Conservation (phyloP, 179 eudicot species). For the Monotropa hypopitys region DNA sequence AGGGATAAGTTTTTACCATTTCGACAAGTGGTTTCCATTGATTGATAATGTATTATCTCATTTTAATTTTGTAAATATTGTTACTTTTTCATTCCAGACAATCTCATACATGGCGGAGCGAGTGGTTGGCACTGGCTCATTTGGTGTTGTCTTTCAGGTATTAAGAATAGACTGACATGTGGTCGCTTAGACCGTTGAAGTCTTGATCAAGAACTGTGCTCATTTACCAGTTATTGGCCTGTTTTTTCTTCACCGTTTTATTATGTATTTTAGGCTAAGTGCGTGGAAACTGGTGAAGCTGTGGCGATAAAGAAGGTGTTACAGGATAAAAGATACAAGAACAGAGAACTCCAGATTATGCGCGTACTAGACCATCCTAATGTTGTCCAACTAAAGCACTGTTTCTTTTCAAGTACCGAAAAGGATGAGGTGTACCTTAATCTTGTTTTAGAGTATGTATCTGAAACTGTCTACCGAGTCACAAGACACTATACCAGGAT, state of each 20-base stretch:
- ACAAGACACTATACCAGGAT: slow-evolving; percentile 48
- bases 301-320: slow-evolving; percentile 68
- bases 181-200: neutral
- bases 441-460: slow-evolving; percentile 55
- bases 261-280: slow-evolving; percentile 34
- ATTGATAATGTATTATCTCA: too few species aligned
- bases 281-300: slow-evolving; percentile 67
- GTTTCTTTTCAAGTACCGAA: slow-evolving; percentile 52
- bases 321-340: slow-evolving; percentile 71
- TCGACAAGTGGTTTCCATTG: too few species aligned
- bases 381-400: slow-evolving; percentile 46
- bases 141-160: slow-evolving; percentile 64
- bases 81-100: slow-evolving; percentile 22
- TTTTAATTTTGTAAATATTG: too few species aligned
- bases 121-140: slow-evolving; percentile 59
- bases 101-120: slow-evolving; percentile 72
- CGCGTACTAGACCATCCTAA: slow-evolving; percentile 55
- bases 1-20: neutral
- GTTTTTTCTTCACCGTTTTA: neutral
- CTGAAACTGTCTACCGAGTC: slow-evolving; percentile 61
- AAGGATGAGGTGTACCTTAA: slow-evolving; percentile 55
- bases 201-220: neutral
- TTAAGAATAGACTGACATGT: neutral
- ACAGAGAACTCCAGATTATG: slow-evolving; percentile 62
- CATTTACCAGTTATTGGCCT: neutral